Evolutionary conservation across 345 rosid species (phyloP).

Genomic region (Gossypium rotundifolium): DNA sequence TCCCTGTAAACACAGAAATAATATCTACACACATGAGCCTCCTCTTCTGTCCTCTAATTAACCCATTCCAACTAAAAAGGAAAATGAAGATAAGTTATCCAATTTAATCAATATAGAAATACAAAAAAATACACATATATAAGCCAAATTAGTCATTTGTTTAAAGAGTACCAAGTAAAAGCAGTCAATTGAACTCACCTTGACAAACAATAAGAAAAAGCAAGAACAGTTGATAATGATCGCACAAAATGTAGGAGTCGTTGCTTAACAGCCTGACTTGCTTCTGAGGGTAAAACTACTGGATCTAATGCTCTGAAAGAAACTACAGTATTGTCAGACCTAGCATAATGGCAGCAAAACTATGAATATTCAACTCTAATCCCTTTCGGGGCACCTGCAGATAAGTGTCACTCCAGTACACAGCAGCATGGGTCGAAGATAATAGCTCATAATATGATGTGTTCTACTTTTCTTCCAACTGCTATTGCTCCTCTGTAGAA

Average conservation of each 20-base stretch:
- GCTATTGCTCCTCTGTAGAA: constrained; percentile 51
- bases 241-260: constrained; percentile 67
- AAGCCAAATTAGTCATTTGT: neutral
- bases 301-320: constrained; percentile 75
- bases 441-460: constrained; percentile 50
- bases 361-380: neutral
- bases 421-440: constrained; percentile 79
- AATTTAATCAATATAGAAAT: neutral
- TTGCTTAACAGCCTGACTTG: constrained; percentile 75
- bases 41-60: neutral
- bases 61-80: neutral
- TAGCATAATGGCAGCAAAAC: constrained; percentile 3
- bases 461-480: constrained; percentile 64
- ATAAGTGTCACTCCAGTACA: constrained; percentile 75
- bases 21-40: neutral
- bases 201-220: constrained; percentile 80
- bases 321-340: constrained; percentile 16
- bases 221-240: constrained; percentile 70
- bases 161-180: neutral
- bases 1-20: neutral
- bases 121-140: neutral
- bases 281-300: constrained; percentile 64
- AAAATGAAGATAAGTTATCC: neutral
- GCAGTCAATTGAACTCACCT: constrained; percentile 37
- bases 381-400: constrained; percentile 58